Conservation (phyloP, 768 basidiomycete genomes). For the Suillus paluster region DNA sequence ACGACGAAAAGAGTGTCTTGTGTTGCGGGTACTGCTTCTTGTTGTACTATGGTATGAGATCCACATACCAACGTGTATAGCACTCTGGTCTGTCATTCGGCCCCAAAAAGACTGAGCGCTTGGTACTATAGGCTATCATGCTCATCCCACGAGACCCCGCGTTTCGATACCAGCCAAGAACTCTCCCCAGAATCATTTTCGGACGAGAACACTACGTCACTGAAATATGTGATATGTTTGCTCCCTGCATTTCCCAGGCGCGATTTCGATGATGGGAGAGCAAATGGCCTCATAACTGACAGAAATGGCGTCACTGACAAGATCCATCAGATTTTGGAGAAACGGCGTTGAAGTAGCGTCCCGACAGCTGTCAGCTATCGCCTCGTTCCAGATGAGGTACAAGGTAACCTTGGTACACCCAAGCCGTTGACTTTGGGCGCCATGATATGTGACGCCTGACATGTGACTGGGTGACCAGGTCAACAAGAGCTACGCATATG, state of each 20-base stretch:
- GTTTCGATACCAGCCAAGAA: background rate
- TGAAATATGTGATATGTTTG: background rate
- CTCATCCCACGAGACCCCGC: background rate
- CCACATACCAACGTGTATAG: background rate
- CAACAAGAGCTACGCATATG: background rate
- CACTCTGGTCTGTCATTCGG: background rate
- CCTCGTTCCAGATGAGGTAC: background rate
- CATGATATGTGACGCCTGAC: background rate
- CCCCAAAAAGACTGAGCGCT: background rate
- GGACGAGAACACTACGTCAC: background rate
- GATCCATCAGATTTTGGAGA: background rate
- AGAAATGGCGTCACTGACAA: background rate
- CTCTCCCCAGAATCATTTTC: background rate
- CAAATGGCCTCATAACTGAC: background rate
- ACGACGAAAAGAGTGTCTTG: too few relatives aligned
- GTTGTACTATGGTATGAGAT: background rate
- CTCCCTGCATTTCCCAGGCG: background rate
- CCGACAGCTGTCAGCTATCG: background rate
- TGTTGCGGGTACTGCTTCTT: background rate
- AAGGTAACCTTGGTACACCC: background rate
- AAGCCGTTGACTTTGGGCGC: background rate
- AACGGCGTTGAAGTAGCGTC: background rate
- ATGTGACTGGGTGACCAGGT: background rate
- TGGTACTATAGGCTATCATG: background rate
- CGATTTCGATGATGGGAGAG: too few relatives aligned